phyloP scores from a whole-genome alignment of 306 rosid genomes.

The Cicer yamashitae region DNA sequence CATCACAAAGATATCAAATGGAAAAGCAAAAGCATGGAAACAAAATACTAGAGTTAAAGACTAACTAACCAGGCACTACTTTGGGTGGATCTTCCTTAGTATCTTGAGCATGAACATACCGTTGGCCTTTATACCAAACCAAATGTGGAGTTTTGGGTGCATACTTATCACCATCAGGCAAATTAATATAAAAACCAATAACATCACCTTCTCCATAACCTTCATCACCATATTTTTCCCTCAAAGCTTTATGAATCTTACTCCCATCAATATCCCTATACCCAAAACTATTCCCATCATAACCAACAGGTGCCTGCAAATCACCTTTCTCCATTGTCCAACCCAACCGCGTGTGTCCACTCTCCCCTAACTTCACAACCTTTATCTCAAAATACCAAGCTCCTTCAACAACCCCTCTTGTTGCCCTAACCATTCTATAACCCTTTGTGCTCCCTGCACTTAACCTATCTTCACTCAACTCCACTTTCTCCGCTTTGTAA shows the following conservation, averaged over 20 bases:
- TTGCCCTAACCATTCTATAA: constrained; percentile 93
- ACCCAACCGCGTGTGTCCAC: constrained; percentile 87
- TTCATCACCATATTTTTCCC: constrained; percentile 88
- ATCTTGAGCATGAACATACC: constrained; percentile 73
- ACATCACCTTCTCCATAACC: constrained; percentile 96
- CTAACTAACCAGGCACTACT: constrained; percentile 87
- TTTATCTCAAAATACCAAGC: constrained; percentile 93
- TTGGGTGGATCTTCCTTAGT: constrained; percentile 78
- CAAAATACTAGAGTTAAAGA: constrained; percentile 16
- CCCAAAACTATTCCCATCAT: constrained; percentile 85
- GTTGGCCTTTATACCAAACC: constrained; percentile 87
- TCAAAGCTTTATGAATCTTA: constrained; percentile 90
- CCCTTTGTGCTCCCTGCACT: constrained; percentile 92
- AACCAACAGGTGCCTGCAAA: constrained; percentile 96
- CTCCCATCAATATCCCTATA: constrained; percentile 96
- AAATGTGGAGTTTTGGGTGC: constrained; percentile 72
- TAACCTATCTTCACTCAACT: constrained; percentile 81
- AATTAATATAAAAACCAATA: constrained; percentile 83
- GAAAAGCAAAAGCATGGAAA: constrained; percentile 10
- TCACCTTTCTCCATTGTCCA: constrained; percentile 95
- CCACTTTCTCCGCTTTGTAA: constrained; percentile 96
- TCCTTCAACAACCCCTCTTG: constrained; percentile 87
- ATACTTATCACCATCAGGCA: constrained; percentile 76
- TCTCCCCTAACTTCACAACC: constrained; percentile 75
- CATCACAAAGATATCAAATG: neutral